These are phyloP conservation scores for Dactylellina cionopaga DNA, from an alignment of 2,329 filamentous ascomycete species.

Conservation along the genomic window DNA sequence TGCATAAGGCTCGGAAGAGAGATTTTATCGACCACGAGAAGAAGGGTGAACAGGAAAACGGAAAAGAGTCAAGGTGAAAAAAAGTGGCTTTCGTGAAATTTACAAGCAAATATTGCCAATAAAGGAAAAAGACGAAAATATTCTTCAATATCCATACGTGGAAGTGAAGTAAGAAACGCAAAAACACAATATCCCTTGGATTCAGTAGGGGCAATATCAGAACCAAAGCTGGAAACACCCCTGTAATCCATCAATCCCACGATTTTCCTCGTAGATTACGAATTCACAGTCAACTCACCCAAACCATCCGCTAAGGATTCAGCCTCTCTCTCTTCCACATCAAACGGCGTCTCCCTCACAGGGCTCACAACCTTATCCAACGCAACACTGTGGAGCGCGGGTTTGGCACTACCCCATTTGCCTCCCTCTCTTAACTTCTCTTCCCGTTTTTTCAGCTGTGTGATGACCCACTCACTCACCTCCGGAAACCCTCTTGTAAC, in stretches of 20 bases:
- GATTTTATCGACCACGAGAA: too few relatives aligned
- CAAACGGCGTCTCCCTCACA: slow-evolving; percentile 40
- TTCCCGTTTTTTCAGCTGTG: slow-evolving; percentile 74
- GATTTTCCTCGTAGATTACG: neutral
- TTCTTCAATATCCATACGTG: neutral
- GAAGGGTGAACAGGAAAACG: neutral
- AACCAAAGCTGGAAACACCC: slow-evolving; percentile 27
- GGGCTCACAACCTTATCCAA: slow-evolving; percentile 75
- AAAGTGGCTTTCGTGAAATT: too few relatives aligned
- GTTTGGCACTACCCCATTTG: slow-evolving; percentile 67
- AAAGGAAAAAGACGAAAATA: neutral
- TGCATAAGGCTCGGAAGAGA: too few relatives aligned
- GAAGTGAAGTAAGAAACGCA: slow-evolving; percentile 16
- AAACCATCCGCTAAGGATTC: slow-evolving; percentile 34
- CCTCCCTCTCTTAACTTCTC: slow-evolving; percentile 66
- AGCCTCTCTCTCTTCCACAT: slow-evolving; percentile 23
- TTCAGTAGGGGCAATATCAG: slow-evolving; percentile 15
- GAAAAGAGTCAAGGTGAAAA: neutral
- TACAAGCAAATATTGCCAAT: too few relatives aligned
- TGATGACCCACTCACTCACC: slow-evolving; percentile 84
- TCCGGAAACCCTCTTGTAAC: slow-evolving; percentile 74
- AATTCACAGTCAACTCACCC: slow-evolving; percentile 39
- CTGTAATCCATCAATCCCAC: neutral
- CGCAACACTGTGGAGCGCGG: slow-evolving; percentile 87
- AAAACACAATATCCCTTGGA: slow-evolving; percentile 27